Percentiles rank a stretch among this genome's conserved stretches.
Conservation (phyloP, 2,329 filamentous ascomycete genomes). For the Claviceps monticola region DNA sequence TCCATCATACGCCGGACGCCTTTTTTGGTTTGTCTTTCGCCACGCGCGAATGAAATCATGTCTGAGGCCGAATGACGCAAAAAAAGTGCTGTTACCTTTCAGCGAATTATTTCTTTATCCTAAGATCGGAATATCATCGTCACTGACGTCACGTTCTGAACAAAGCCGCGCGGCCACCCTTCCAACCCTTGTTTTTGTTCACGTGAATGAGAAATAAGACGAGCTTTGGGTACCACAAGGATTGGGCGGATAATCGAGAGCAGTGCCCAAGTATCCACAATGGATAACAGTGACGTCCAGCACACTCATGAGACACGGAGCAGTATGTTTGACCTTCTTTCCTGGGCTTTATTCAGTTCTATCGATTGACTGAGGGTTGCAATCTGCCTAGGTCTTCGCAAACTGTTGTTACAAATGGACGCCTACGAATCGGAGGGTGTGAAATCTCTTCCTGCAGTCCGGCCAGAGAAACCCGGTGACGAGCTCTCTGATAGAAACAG, state of each 20-base stretch:
- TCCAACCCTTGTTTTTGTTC: too few species aligned
- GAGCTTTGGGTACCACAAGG: background rate
- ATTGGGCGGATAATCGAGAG: background rate
- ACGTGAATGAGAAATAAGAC: background rate
- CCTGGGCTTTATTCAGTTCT: background rate
- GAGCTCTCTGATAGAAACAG: background rate
- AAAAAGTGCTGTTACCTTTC: too few species aligned
- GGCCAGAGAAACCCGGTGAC: background rate
- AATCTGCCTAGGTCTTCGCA: background rate
- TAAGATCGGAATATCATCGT: too few species aligned
- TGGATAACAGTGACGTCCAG: background rate
- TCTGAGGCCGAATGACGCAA: too few species aligned
- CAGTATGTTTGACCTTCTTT: background rate
- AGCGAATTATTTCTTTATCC: too few species aligned
- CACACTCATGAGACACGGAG: background rate
- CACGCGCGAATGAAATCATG: too few species aligned
- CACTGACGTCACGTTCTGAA: too few species aligned
- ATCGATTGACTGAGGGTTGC: too few species aligned
- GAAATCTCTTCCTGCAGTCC: background rate
- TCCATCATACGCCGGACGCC: too few species aligned
- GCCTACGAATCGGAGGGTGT: background rate
- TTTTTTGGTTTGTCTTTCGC: too few species aligned
- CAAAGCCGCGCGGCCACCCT: too few species aligned
- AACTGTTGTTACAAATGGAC: background rate
- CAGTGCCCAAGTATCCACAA: slow-evolving; percentile 1